A percentile compares a stretch with the other conserved stretches of the same genome.
These are phyloP conservation scores for Paraconiothyrium sp. DNA, from an alignment of 2,329 filamentous ascomycete species.

Conservation along the genomic window DNA sequence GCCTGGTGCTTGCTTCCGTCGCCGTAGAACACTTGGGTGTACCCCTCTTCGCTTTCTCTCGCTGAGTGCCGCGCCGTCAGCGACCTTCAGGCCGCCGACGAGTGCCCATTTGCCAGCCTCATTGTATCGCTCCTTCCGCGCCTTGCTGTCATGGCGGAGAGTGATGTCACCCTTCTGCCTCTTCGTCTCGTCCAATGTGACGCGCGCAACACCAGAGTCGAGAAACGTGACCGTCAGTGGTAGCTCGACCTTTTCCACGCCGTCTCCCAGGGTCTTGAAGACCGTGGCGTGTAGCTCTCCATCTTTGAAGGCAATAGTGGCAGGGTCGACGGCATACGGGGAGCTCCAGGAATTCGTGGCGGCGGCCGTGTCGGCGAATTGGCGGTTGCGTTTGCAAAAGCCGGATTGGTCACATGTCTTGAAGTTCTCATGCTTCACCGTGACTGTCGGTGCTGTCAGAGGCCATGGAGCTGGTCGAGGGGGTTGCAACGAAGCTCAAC, in stretches of 20 bases:
- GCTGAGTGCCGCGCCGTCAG: slow-evolving; percentile 74
- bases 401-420: slow-evolving; percentile 96
- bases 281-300: slow-evolving; percentile 82
- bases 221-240: slow-evolving; percentile 89
- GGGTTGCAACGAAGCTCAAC: slow-evolving; percentile 11
- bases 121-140: slow-evolving; percentile 92
- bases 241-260: slow-evolving; percentile 76
- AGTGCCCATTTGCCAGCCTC: slow-evolving; percentile 88
- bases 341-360: slow-evolving; percentile 76
- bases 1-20: slow-evolving; percentile 80
- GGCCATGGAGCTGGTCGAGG: neutral
- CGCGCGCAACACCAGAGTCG: slow-evolving; percentile 85
- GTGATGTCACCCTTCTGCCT: slow-evolving; percentile 89
- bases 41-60: slow-evolving; percentile 70
- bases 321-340: slow-evolving; percentile 79
- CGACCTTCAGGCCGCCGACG: slow-evolving; percentile 79
- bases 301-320: slow-evolving; percentile 78
- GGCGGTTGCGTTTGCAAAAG: slow-evolving; percentile 95
- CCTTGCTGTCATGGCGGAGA: slow-evolving; percentile 82
- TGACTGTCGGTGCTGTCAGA: slow-evolving; percentile 60
- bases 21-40: slow-evolving; percentile 81
- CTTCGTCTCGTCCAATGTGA: slow-evolving; percentile 91
- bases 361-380: slow-evolving; percentile 80
- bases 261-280: slow-evolving; percentile 77
- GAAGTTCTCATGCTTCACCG: slow-evolving; percentile 96